phyloP scores from a whole-genome alignment of 192 early-diverging fungal species.

The Coemansia sp. region DNA sequence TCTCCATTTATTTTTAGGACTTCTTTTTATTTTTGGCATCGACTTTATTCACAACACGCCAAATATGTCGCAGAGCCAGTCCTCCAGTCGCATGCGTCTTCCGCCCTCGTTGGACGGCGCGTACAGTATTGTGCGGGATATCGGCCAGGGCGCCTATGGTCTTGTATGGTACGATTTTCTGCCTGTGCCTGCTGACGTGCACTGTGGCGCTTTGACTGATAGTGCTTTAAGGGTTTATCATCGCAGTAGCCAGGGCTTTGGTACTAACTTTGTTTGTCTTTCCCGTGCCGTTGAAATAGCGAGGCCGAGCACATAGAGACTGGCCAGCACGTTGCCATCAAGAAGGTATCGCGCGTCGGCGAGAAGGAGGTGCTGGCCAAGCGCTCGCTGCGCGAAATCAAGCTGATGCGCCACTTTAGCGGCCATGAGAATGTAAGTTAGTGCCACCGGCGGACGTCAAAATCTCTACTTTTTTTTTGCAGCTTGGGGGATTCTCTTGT shows the following conservation, averaged over 20 bases:
- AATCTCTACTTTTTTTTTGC: not conserved
- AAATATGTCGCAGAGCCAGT: conserved; percentile 31
- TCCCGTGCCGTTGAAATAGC: conserved; percentile 40
- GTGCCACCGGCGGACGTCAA: not conserved
- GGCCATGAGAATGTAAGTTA: conserved; percentile 82
- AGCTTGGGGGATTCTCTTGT: not conserved
- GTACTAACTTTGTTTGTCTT: not conserved
- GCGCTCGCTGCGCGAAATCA: conserved; percentile 87
- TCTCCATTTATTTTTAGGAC: not conserved
- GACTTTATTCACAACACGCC: not conserved
- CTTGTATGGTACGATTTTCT: conserved; percentile 65
- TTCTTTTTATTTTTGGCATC: not conserved
- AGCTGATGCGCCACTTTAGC: conserved; percentile 87
- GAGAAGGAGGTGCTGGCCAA: conserved; percentile 86
- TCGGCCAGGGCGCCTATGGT: conserved; percentile 90
- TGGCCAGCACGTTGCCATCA: conserved; percentile 88
- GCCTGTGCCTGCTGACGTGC: not conserved
- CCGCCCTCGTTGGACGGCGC: conserved; percentile 58
- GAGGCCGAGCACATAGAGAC: conserved; percentile 82
- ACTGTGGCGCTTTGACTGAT: no score
- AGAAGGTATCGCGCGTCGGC: conserved; percentile 82
- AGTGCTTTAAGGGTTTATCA: no score
- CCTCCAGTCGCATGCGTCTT: conserved; percentile 50
- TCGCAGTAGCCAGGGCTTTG: not conserved
- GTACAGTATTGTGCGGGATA: conserved; percentile 76